Base-by-base conservation (phyloP, 2,329 filamentous ascomycete species). In the Arachnopeziza araneosa region DNA sequence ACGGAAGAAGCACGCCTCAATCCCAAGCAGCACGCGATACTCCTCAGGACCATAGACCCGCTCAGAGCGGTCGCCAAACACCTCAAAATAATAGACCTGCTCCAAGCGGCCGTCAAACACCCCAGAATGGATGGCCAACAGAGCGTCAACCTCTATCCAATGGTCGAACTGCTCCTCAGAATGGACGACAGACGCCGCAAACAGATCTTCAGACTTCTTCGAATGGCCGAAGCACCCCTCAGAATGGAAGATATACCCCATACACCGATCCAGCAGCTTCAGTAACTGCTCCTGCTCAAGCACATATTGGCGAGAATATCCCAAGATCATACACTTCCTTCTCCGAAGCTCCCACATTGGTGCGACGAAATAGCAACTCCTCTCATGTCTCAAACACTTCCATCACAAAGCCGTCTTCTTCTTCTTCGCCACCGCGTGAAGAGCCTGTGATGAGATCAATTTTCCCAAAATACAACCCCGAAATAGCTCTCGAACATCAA, bases 381-480 rank as follows among this genome's bases (percentile, higher is more conserved):
- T 83, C 82, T 1, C 76, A 80, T 57, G 81, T 74, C 80, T 57
- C 36, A 6, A 44, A 44, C 12, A 81, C 75, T 70, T 86, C 83
- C 22, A 84, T 85, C 65, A 80, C 81, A 55, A 85, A 86, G 24
- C 19, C 69, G 68, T 24, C 75, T 24, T 72, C 74, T 24, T 72
- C 74, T 52, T 69, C 23, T 63, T 71, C 52, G 21, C 62, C 64
- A 22, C 62, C 59, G 36, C 65, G 65, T 51, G 64, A 60, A 61
- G 75, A 75, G 62, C 73, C 75, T 6, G 76, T 80, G 0, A 80
- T 89, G 67, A 81, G 83, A 32, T 92, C 89, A 24, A 91, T 93
- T 67, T 93, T 93, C 67, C 89, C 89, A 8, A 80, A 82, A 30
- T 92, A 91, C 70, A 86, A 93, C 68, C 86, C 85, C 2, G 81